Conservation (phyloP, 805 yeast genomes). For the Wickerhamomyces mucosus region DNA sequence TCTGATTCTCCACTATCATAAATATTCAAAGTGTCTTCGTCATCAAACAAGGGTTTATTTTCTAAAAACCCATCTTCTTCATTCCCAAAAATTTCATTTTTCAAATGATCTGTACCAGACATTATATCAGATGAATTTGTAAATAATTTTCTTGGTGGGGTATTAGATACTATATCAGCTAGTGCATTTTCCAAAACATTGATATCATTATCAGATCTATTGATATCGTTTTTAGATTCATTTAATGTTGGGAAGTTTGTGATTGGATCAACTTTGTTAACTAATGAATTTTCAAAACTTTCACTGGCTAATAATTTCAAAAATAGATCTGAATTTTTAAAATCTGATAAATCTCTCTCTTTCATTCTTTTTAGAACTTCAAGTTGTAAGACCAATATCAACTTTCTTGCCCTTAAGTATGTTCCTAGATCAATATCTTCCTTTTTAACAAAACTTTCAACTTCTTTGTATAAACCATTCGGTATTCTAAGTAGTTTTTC, state of each 20-base stretch:
- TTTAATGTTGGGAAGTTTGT: constrained; percentile 1
- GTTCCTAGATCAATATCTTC: constrained; percentile 11
- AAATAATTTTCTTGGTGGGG: too few species aligned
- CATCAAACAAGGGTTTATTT: constrained; percentile 19
- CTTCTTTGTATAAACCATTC: constrained; percentile 21
- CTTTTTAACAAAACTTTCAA: constrained; percentile 26
- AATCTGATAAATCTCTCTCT: constrained; percentile 43
- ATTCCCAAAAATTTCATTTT: constrained; percentile 18
- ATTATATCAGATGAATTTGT: constrained; percentile 2
- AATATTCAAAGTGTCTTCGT: constrained; percentile 14
- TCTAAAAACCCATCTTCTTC: constrained; percentile 14
- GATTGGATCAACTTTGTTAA: constrained; percentile 19
- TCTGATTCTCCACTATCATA: constrained; percentile 12
- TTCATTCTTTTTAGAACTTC: constrained; percentile 42
- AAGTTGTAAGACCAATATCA: constrained; percentile 51
- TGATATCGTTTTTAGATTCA: constrained; percentile 2
- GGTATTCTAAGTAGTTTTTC: constrained; percentile 22
- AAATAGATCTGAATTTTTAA: constrained; percentile 49
- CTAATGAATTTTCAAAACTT: constrained; percentile 21
- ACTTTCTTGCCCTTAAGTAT: constrained; percentile 47
- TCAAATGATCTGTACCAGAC: constrained; percentile 5
- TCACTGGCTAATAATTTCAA: constrained; percentile 41
- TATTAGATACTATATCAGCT: constrained; percentile 9
- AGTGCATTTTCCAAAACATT: constrained; percentile 11
- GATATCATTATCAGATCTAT: constrained; percentile 1